phyloP scores from a whole-genome alignment of 2,329 filamentous ascomycete genomes.

The Pseudogymnoascus sp. region DNA sequence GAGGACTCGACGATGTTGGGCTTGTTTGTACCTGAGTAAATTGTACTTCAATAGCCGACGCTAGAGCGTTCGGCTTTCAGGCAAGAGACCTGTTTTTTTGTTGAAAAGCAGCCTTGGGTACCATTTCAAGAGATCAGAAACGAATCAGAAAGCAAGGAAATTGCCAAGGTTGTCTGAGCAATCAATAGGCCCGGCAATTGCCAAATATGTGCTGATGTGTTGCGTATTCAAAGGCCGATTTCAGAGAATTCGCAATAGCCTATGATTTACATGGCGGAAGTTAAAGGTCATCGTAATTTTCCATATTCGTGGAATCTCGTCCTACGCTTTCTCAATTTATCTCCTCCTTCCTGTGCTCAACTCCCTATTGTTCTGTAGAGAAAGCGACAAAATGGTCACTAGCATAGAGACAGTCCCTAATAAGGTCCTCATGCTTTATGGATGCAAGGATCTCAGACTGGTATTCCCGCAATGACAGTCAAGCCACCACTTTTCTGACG shows the following conservation, averaged over 20 bases:
- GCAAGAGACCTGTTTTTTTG: neutral
- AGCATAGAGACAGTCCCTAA: neutral
- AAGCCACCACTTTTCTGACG: neutral
- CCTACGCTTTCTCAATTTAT: neutral
- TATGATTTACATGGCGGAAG: neutral
- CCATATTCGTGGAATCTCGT: neutral
- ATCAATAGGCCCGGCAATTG: neutral
- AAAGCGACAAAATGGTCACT: neutral
- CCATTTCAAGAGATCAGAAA: neutral
- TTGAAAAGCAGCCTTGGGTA: neutral
- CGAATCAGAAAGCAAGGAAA: neutral
- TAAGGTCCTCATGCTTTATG: constrained; percentile 22
- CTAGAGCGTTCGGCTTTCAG: neutral
- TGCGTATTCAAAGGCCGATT: neutral
- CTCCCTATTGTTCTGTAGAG: neutral
- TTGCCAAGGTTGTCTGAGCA: neutral
- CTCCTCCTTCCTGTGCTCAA: no score
- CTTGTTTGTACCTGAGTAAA: neutral
- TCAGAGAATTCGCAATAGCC: neutral
- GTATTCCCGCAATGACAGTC: constrained; percentile 17
- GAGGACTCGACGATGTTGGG: neutral
- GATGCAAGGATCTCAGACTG: constrained; percentile 27
- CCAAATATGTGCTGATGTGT: neutral
- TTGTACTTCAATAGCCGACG: neutral
- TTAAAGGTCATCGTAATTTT: neutral